These are phyloP conservation scores for Pyrus hybrid DNA, from an alignment of 331 rosid genomes.

Conservation along the genomic window DNA sequence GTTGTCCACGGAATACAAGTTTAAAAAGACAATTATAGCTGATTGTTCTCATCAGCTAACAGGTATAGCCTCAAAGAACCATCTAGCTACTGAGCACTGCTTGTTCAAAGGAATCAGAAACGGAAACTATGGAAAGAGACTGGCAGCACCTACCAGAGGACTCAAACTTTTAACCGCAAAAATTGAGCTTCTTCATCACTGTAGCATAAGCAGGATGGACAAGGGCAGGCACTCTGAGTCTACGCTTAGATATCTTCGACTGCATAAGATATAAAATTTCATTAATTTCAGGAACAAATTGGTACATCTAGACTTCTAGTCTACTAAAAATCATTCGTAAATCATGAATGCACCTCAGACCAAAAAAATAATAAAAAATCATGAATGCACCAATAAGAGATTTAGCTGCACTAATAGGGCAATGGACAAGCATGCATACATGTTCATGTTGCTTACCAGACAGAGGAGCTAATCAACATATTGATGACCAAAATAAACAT, in stretches of 20 bases:
- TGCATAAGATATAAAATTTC: slow-evolving; percentile 32
- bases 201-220: slow-evolving; percentile 82
- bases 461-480: not conserved
- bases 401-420: not conserved
- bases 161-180: slow-evolving; percentile 39
- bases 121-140: not conserved
- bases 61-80: not conserved
- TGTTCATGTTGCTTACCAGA: not conserved
- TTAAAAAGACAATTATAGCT: not conserved
- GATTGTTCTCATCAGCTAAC: not conserved
- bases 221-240: slow-evolving; percentile 63
- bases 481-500: too few species aligned
- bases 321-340: not conserved
- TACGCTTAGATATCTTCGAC: slow-evolving; percentile 90
- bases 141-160: slow-evolving; percentile 2
- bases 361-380: not conserved
- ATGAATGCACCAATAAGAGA: not conserved
- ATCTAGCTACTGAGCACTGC: not conserved
- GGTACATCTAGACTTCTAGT: not conserved
- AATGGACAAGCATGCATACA: not conserved
- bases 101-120: not conserved
- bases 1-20: not conserved
- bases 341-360: not conserved
- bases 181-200: slow-evolving; percentile 91
- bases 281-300: slow-evolving; percentile 13